phyloP scores from a whole-genome alignment of 768 basidiomycete genomes.

The Mycena crocata region DNA sequence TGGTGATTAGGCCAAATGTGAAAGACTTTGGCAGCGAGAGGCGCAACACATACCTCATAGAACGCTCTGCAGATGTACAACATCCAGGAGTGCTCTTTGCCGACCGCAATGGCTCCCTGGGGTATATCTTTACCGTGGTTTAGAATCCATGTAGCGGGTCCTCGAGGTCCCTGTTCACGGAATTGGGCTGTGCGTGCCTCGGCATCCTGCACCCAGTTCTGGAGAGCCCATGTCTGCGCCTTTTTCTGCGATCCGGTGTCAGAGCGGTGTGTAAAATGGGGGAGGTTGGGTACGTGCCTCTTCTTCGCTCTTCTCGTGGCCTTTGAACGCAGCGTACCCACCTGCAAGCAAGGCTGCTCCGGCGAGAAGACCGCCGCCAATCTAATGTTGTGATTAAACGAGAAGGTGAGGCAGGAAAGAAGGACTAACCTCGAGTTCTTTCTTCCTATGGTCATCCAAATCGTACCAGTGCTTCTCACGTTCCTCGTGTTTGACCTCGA shows the following conservation, averaged over 20 bases:
- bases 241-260: conserved; percentile 52
- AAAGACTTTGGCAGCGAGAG: neutral
- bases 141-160: conserved; percentile 72
- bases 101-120: conserved; percentile 64
- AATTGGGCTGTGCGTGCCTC: conserved; percentile 63
- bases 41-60: conserved; percentile 58
- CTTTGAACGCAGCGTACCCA: conserved; percentile 63
- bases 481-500: conserved; percentile 54
- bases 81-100: conserved; percentile 60
- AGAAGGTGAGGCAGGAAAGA: neutral
- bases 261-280: neutral
- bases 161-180: conserved; percentile 53
- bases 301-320: conserved; percentile 67
- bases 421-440: conserved; percentile 64
- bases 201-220: conserved; percentile 70
- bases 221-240: conserved; percentile 59
- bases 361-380: conserved; percentile 72
- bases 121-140: conserved; percentile 72
- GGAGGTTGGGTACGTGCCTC: conserved; percentile 52
- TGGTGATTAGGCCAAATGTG: conserved; percentile 37
- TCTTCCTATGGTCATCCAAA: conserved; percentile 65
- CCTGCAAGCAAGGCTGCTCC: conserved; percentile 65
- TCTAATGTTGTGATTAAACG: conserved; percentile 49
- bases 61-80: conserved; percentile 73
- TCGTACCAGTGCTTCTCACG: conserved; percentile 68